Conservation (phyloP, 441 rosid genomes). For the Aquilaria agallochum region DNA sequence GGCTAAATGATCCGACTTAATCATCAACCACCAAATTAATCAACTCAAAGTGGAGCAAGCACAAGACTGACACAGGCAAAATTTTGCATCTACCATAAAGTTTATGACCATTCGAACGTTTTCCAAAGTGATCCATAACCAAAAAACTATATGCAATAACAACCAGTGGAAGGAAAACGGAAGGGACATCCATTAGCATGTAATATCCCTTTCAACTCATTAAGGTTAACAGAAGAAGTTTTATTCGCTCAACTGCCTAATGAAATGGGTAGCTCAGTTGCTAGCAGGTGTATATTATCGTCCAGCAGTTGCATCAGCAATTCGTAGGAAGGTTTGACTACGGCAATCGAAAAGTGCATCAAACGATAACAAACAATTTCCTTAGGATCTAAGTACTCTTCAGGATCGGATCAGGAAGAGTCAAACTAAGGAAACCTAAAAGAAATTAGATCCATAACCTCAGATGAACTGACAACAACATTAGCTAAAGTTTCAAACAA, state of each 20-base stretch:
- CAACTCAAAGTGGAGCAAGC: background rate
- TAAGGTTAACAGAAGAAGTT: no score
- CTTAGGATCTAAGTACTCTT: no score
- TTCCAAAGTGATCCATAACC: no score
- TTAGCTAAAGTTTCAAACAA: background rate
- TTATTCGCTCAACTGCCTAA: no score
- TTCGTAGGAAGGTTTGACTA: background rate
- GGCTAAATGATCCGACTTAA: background rate
- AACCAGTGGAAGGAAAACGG: no score
- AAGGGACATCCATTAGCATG: no score
- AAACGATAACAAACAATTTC: background rate
- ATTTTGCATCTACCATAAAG: no score
- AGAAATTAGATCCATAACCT: background rate
- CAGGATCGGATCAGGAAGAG: background rate
- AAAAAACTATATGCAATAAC: no score
- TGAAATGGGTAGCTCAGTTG: background rate
- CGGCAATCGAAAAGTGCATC: background rate
- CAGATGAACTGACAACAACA: background rate
- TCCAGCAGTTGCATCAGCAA: background rate
- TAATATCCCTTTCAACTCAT: no score
- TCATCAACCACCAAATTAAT: slow-evolving; percentile 9
- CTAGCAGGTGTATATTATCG: background rate
- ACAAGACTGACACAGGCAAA: no score
- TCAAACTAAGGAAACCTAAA: background rate
- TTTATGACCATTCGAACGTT: no score